Evolutionary conservation across 1,284 basidiomycete species (phyloP).

Genomic region (Wolfiporia cocos): DNA sequence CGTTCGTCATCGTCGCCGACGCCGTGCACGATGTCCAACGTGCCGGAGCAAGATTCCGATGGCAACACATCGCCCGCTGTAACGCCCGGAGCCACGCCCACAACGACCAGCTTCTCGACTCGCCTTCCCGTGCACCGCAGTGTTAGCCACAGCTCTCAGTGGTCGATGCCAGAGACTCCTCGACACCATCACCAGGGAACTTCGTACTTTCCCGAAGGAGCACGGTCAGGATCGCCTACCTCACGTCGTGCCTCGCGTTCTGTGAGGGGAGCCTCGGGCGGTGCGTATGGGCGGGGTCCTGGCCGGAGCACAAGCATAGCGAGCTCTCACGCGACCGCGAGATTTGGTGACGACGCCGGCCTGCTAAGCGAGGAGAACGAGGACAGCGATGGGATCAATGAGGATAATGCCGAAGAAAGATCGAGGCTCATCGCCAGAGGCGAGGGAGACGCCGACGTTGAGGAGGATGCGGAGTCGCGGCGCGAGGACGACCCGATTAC

Average conservation of each 20-base stretch:
- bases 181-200: constrained; percentile 64
- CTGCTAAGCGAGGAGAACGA: constrained; percentile 40
- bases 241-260: constrained; percentile 33
- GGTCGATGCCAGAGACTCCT: constrained; percentile 50
- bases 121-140: constrained; percentile 39
- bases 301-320: constrained; percentile 56
- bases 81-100: constrained; percentile 21
- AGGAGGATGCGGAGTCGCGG: constrained; percentile 29
- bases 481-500: constrained; percentile 88
- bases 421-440: no score
- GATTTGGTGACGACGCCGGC: constrained; percentile 38
- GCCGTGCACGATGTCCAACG: constrained; percentile 27
- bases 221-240: constrained; percentile 35
- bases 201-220: constrained; percentile 47
- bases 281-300: constrained; percentile 37
- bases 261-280: constrained; percentile 41
- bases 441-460: constrained; percentile 32
- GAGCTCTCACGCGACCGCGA: constrained; percentile 43
- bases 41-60: constrained; percentile 17
- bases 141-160: constrained; percentile 46
- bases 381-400: constrained; percentile 11
- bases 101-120: constrained; percentile 13
- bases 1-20: constrained; percentile 1
- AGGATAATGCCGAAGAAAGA: constrained; percentile 11
- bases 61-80: constrained; percentile 15